Evolutionary conservation across 768 basidiomycete genomes (phyloP).

Genomic region (Tulasnella sp.): DNA sequence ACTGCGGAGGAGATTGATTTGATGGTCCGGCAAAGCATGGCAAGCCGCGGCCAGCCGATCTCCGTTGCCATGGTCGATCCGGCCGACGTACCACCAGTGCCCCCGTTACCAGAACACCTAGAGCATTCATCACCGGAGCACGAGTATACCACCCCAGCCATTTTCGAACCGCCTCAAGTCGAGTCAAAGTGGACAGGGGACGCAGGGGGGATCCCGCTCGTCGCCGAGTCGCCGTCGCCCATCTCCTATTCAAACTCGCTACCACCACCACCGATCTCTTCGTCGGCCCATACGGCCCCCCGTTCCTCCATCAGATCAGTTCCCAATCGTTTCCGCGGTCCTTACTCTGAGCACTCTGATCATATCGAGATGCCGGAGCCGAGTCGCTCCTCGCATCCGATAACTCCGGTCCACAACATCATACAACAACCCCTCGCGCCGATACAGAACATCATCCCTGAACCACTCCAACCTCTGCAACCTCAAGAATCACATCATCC

Average conservation of each 20-base stretch:
- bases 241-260: neutral
- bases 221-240: neutral
- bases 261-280: neutral
- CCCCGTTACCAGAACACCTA: neutral
- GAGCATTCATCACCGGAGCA: neutral
- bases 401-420: neutral
- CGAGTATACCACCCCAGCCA: neutral
- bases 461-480: neutral
- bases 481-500: constrained; percentile 4
- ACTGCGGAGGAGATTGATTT: constrained; percentile 10
- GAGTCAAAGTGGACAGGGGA: neutral
- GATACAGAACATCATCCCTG: neutral
- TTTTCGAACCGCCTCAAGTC: neutral
- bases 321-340: constrained; percentile 5
- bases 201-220: neutral
- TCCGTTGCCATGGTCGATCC: neutral
- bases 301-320: neutral
- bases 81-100: neutral
- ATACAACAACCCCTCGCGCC: neutral
- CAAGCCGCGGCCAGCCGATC: constrained; percentile 6
- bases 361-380: constrained; percentile 2
- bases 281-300: neutral
- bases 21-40: constrained; percentile 1
- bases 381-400: neutral
- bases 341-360: neutral